Conservation (phyloP, 192 early-diverging fungal genomes). For the Lunasporangiospora selenospora region DNA sequence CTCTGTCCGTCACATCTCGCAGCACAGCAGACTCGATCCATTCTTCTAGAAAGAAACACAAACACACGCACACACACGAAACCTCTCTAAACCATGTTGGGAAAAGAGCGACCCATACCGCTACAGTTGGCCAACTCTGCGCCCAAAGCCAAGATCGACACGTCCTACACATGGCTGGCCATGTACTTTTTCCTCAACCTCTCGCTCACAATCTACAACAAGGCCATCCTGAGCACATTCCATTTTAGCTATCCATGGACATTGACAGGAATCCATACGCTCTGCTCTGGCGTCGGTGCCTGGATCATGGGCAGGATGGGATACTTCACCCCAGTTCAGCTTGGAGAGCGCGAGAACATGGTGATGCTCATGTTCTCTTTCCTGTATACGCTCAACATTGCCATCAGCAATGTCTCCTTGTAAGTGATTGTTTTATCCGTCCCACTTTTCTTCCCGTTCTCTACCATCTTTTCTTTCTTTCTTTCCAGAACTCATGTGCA, state of each 20-base stretch:
- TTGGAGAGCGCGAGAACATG: conserved; percentile 65
- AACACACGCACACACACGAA: not conserved
- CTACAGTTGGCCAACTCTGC: conserved; percentile 18
- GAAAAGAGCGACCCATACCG: conserved; percentile 39
- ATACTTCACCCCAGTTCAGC: conserved; percentile 56
- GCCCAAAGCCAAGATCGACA: conserved; percentile 31
- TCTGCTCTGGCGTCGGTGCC: conserved; percentile 75
- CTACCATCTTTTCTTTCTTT: not conserved
- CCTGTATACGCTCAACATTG: conserved; percentile 91
- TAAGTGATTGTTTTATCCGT: conserved; percentile 50
- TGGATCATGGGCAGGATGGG: conserved; percentile 54
- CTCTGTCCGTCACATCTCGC: too few relatives aligned
- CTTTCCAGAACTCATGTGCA: too few relatives aligned
- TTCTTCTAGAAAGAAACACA: not conserved
- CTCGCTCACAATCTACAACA: conserved; percentile 84
- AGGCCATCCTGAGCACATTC: conserved; percentile 78
- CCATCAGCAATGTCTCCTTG: conserved; percentile 83
- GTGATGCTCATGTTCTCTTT: conserved; percentile 81
- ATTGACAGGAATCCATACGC: conserved; percentile 83
- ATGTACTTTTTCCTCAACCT: conserved; percentile 81
- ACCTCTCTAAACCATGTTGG: conserved; percentile 9
- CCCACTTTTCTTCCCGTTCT: not conserved
- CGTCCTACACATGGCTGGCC: conserved; percentile 63
- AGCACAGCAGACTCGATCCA: too few relatives aligned
- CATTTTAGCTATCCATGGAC: conserved; percentile 86